Evolutionary conservation across 148 eudicot species (phyloP), one percentile per base, ranked within the genome.

Genomic region (Cornus florida): DNA sequence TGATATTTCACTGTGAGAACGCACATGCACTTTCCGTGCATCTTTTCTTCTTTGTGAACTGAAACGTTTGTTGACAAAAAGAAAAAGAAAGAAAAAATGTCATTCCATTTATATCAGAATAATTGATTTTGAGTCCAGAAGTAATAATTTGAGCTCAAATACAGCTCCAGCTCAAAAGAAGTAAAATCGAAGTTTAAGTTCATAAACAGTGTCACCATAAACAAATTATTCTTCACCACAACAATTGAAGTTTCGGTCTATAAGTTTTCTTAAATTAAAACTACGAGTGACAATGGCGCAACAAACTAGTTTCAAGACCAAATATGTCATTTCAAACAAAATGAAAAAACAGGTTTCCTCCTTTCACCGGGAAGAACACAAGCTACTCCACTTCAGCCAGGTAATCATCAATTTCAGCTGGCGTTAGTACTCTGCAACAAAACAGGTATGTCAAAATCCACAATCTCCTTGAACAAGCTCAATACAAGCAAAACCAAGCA

Each of bases 321-420:
- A 72, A 19, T 16, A 11, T n/a, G 65, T 14, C n/a, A 22, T 65
- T 4, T 43, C 50, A 20, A 67, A n/a, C 38, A 2, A 35, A 35
- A 35, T 4, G 38, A 35, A 4, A 35, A 35, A 35, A 35, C 38
- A 35, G 38, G 28, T 28, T 65, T 20, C 16, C 28, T 38, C n/a
- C 73, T 48, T 80, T 75, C 28, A 28, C 28, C 28, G 28, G 72
- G 24, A 46, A 65, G 62, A 76, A 66, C 46, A 32, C 48, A 60
- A 71, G 28, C 68, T 90, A 95, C 81, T 93, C 98, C 0, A 93
- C 98, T 86, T 95, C 98, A 59, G 86, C 93, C 83, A 95, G 83
- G 93, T 95, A 95, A 81, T 95, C 98, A n/a, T 92, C 97, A 31
- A 95, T 87, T 86, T 93, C 97, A 57, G 97, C 89, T n/a, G 98